These are phyloP conservation scores for Calocera viscosa DNA, from an alignment of 768 basidiomycete species.

Conservation along the genomic window DNA sequence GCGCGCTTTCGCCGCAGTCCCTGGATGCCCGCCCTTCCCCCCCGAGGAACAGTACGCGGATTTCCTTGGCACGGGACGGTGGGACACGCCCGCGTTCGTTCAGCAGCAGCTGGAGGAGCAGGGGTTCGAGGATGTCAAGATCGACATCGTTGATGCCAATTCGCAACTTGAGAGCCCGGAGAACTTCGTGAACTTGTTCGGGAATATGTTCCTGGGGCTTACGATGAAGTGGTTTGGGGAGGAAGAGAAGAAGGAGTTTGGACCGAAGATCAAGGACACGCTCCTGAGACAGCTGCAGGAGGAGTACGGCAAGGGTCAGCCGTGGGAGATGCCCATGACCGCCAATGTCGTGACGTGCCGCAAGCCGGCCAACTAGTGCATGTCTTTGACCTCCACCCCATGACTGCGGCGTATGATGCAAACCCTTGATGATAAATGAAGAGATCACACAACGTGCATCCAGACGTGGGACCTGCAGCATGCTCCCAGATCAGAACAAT, in stretches of 20 bases:
- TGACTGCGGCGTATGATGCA: too few relatives aligned
- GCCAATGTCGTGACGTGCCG: neutral
- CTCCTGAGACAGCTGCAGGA: neutral
- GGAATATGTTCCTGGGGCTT: slow-evolving; percentile 10
- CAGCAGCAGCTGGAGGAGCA: neutral
- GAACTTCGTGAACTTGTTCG: neutral
- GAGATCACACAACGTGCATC: neutral
- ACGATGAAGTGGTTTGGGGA: neutral
- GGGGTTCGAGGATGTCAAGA: slow-evolving; percentile 6
- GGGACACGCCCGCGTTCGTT: neutral
- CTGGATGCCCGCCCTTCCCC: neutral
- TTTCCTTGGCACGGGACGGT: neutral
- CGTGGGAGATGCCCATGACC: neutral
- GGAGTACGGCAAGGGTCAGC: neutral
- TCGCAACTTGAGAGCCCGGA: neutral
- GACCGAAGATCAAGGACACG: neutral
- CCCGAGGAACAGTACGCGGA: neutral
- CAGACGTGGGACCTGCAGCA: too few relatives aligned
- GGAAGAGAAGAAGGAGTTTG: neutral
- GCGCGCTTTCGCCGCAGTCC: slow-evolving; percentile 3
- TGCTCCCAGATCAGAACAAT: too few relatives aligned
- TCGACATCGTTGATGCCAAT: neutral
- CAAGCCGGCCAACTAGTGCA: neutral
- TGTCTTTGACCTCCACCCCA: too few relatives aligned
- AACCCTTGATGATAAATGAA: too few relatives aligned